These are phyloP conservation scores for Inga oerstediana DNA, from an alignment of 306 rosid species.

Conservation along the genomic window DNA sequence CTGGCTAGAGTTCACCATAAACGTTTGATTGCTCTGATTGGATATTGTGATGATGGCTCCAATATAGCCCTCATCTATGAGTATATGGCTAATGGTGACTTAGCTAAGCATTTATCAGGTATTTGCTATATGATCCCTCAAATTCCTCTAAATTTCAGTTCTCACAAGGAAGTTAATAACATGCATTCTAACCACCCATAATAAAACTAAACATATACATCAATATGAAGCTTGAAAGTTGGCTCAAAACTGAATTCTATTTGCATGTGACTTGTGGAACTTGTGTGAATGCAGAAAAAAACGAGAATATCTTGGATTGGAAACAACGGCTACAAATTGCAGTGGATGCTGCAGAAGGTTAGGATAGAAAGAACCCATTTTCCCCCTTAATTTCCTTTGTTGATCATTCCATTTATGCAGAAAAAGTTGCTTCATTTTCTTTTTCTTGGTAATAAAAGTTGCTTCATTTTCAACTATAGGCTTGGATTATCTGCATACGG, in stretches of 20 bases:
- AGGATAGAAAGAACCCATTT: background rate
- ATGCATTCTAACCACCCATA: background rate
- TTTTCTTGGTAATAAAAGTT: background rate
- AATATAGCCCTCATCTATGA: conserved; percentile 60
- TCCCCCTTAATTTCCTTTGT: background rate
- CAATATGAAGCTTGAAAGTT: background rate
- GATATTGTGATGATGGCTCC: conserved; percentile 55
- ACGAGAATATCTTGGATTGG: conserved; percentile 49
- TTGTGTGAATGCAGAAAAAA: conserved; percentile 45
- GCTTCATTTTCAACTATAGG: conserved; percentile 34
- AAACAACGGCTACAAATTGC: conserved; percentile 58
- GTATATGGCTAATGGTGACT: conserved; percentile 58
- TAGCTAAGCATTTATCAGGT: conserved; percentile 48
- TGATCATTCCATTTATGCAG: background rate
- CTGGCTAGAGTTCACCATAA: conserved; percentile 54
- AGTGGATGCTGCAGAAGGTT: conserved; percentile 63
- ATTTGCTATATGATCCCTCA: background rate
- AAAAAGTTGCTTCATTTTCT: conserved; percentile 8
- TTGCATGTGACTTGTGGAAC: background rate
- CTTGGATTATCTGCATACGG: conserved; percentile 57
- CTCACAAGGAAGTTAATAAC: background rate
- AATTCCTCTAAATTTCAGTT: background rate
- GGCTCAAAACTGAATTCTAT: too few relatives aligned
- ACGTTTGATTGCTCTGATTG: conserved; percentile 51
- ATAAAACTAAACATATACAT: background rate